These are phyloP conservation scores for Trypanosoma melophagium DNA, from an alignment of 208 protist genomes.

Conservation along the genomic window DNA sequence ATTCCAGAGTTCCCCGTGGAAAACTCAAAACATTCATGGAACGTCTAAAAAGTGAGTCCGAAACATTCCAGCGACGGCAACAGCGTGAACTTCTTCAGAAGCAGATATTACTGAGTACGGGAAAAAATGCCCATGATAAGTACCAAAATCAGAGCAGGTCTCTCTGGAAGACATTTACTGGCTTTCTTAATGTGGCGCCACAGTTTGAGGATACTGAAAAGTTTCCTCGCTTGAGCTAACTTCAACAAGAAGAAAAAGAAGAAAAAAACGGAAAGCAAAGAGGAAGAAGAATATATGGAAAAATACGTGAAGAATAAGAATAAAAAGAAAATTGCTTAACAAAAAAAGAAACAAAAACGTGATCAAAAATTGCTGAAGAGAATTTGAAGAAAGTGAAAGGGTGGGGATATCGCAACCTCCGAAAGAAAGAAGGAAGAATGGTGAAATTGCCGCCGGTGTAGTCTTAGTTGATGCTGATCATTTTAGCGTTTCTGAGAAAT, in stretches of 20 bases:
- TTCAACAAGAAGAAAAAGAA: not conserved
- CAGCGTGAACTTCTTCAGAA: constrained; percentile 69
- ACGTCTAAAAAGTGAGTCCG: constrained; percentile 63
- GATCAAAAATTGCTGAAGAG: too few species aligned
- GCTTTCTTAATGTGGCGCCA: constrained; percentile 62
- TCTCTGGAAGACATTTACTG: constrained; percentile 68
- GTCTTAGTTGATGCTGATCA: too few species aligned
- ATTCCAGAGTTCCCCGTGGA: constrained; percentile 52
- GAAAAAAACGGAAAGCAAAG: not conserved
- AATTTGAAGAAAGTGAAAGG: too few species aligned
- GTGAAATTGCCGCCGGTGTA: too few species aligned
- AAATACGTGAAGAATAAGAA: too few species aligned
- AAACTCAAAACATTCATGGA: constrained; percentile 81
- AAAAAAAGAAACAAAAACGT: too few species aligned
- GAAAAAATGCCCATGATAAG: constrained; percentile 46
- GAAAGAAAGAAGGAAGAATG: too few species aligned
- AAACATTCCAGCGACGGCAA: constrained; percentile 61
- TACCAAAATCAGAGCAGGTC: constrained; percentile 64
- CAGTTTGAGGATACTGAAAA: constrained; percentile 60
- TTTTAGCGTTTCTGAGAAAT: too few species aligned
- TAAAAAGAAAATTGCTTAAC: too few species aligned
- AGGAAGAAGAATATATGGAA: too few species aligned
- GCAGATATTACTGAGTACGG: constrained; percentile 78
- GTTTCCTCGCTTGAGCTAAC: constrained; percentile 55
- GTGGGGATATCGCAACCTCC: too few species aligned